Base-by-base conservation (phyloP, 768 basidiomycete genomes). In the Russula griseocarnosa region DNA sequence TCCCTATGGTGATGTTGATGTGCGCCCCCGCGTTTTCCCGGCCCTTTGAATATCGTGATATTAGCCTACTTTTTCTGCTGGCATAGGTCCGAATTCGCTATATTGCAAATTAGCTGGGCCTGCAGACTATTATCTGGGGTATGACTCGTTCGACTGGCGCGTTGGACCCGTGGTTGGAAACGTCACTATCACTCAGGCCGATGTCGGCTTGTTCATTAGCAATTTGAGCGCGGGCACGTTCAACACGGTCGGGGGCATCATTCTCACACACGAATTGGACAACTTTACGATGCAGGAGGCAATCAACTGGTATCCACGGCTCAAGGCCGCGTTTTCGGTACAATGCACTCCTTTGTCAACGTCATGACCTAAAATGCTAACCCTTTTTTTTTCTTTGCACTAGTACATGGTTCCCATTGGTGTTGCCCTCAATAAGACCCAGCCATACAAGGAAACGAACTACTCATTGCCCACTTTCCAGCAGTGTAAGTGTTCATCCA, bases 111-210 rank as follows among this genome's bases (percentile, higher is more conserved):
- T 84, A 79, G 10, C 83, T 92, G 67, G 85, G 84, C 42, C 76
- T 92, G 18, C 81, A 81, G 14, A 88, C 88, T 3, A 79, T 93
- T 70, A 77, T 92, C 56, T 93, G 92, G 91, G 78, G 68, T 84
- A 80, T 64, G 85, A 88, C 69, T 81, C 85, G n/a, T 76, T 79
- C 44, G 90, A 94, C 73, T 92, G 89, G 89, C 71, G 84, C 58
- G 66, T 58, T 9, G 68, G 68, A 40, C 1, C 6, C 10, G 28
- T 20, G 36, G 66, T 58, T 9, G 68, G 66, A 40, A 3, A 3
- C 7, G 34, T 11, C 42, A 55, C 44, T 26, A 1, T 64, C 28
- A 61, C 60, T 6, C 5, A 38, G 13, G 52, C 58, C 1, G 44
- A 61, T 14, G 66, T 69, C 32, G 18, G 14, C 20, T 2, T 24